These are phyloP conservation scores for Coemansia sp. DNA, from an alignment of 192 early-diverging fungal species.

Conservation along the genomic window DNA sequence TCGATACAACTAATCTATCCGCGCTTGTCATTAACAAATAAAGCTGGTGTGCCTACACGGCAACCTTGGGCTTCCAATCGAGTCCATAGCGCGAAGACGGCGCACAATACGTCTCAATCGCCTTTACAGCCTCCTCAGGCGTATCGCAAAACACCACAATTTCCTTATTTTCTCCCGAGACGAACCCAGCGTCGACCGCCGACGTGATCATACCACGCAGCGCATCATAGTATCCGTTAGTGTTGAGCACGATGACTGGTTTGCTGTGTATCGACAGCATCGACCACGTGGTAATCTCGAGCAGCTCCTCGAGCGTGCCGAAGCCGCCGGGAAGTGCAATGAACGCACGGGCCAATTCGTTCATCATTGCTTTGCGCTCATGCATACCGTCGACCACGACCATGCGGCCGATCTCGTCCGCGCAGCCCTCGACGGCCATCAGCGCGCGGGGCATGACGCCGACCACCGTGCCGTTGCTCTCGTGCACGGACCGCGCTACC, in stretches of 20 bases:
- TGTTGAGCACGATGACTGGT: slow-evolving; percentile 78
- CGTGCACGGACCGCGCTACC: slow-evolving; percentile 64
- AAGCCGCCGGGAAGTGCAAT: slow-evolving; percentile 84
- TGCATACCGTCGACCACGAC: slow-evolving; percentile 82
- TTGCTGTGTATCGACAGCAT: slow-evolving; percentile 78
- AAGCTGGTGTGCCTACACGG: neutral
- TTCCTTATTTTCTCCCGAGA: slow-evolving; percentile 47
- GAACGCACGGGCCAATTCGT: slow-evolving; percentile 66
- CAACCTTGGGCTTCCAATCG: slow-evolving; percentile 48
- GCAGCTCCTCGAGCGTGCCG: slow-evolving; percentile 85
- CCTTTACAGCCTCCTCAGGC: slow-evolving; percentile 56
- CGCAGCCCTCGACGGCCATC: slow-evolving; percentile 47
- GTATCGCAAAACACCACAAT: slow-evolving; percentile 62
- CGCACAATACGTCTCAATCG: slow-evolving; percentile 54
- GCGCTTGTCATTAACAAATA: too few relatives aligned
- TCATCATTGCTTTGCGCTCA: slow-evolving; percentile 74
- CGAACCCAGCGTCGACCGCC: slow-evolving; percentile 65
- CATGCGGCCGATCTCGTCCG: slow-evolving; percentile 47
- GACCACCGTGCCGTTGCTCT: slow-evolving; percentile 61
- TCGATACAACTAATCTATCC: too few relatives aligned
- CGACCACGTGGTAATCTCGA: slow-evolving; percentile 80
- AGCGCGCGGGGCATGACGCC: slow-evolving; percentile 77
- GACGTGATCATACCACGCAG: slow-evolving; percentile 64
- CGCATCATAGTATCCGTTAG: slow-evolving; percentile 71
- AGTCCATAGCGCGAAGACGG: slow-evolving; percentile 52